Evolutionary conservation across 2,329 filamentous ascomycete species (phyloP).

Genomic region (Trichoderma citrinoviride): DNA sequence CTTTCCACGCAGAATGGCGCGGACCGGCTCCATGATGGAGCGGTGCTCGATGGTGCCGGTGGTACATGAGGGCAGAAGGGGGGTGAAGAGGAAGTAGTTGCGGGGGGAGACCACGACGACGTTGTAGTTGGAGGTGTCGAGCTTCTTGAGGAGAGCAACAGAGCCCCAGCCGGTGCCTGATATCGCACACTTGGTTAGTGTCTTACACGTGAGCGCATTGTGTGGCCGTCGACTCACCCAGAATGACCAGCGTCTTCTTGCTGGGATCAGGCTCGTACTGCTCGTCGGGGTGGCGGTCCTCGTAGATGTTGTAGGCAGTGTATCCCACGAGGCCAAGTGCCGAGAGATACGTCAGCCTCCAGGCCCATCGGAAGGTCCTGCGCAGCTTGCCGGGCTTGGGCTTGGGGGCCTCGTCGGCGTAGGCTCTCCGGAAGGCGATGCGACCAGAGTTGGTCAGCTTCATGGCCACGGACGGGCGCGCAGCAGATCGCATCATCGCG

Average conservation of each 20-base stretch:
- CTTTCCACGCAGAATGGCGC: constrained; percentile 94
- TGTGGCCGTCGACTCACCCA: constrained; percentile 59
- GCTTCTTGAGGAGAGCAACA: constrained; percentile 94
- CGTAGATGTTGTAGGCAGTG: constrained; percentile 77
- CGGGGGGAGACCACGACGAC: constrained; percentile 95
- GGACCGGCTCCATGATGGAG: constrained; percentile 99
- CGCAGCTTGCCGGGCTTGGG: constrained; percentile 61
- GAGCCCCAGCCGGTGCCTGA: constrained; percentile 93
- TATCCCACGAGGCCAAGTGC: constrained; percentile 67
- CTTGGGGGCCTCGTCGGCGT: constrained; percentile 51
- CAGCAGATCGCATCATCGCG: constrained; percentile 25
- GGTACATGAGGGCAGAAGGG: constrained; percentile 93
- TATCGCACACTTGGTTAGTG: constrained; percentile 27
- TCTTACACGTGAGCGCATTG: neutral
- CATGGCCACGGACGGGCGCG: constrained; percentile 36
- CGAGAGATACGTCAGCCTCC: constrained; percentile 78
- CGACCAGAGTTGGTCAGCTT: constrained; percentile 38
- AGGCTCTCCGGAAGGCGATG: constrained; percentile 44
- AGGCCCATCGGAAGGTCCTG: constrained; percentile 71
- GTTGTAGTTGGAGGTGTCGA: constrained; percentile 99
- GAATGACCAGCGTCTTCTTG: constrained; percentile 96
- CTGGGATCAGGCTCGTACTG: constrained; percentile 75
- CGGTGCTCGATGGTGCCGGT: constrained; percentile 97
- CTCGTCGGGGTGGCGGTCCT: constrained; percentile 74
- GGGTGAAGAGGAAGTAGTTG: constrained; percentile 99